These are phyloP conservation scores for Endothia cerciana DNA, from an alignment of 2,329 filamentous ascomycete species.

Conservation along the genomic window DNA sequence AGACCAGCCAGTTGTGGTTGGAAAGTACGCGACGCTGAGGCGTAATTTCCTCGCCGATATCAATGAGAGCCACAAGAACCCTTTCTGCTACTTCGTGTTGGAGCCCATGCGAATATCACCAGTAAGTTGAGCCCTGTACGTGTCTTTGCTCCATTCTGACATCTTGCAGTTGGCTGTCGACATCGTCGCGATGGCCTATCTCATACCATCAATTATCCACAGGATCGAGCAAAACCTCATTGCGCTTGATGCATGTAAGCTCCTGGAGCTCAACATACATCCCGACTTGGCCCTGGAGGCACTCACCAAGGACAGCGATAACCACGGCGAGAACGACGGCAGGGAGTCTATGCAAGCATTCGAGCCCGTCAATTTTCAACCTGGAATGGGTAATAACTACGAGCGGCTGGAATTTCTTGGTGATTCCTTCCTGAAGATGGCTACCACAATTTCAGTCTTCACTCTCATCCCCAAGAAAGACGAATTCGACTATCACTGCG, in stretches of 20 bases:
- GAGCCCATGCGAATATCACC: constrained; percentile 77
- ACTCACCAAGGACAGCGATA: constrained; percentile 89
- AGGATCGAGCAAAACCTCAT: constrained; percentile 83
- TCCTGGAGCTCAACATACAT: constrained; percentile 66
- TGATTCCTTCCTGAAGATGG: constrained; percentile 94
- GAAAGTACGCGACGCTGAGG: constrained; percentile 73
- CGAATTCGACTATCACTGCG: constrained; percentile 87
- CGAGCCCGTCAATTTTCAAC: constrained; percentile 73
- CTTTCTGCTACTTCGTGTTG: constrained; percentile 69
- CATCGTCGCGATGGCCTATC: constrained; percentile 73
- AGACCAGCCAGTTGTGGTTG: constrained; percentile 81
- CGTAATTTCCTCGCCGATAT: constrained; percentile 79
- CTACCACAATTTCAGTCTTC: constrained; percentile 86
- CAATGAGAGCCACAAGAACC: constrained; percentile 17
- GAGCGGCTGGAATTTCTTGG: constrained; percentile 93
- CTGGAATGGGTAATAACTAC: constrained; percentile 92
- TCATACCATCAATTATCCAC: constrained; percentile 83
- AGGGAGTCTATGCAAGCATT: constrained; percentile 35
- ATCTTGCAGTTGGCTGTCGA: constrained; percentile 63
- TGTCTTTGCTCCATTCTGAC: constrained; percentile 29
- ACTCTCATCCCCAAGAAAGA: constrained; percentile 75
- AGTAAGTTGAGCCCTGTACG: constrained; percentile 51
- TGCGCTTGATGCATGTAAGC: constrained; percentile 71
- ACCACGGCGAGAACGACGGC: constrained; percentile 69
- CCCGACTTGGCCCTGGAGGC: constrained; percentile 81